phyloP scores from a whole-genome alignment of 768 basidiomycete species.

The Cystobasidium tubakii region DNA sequence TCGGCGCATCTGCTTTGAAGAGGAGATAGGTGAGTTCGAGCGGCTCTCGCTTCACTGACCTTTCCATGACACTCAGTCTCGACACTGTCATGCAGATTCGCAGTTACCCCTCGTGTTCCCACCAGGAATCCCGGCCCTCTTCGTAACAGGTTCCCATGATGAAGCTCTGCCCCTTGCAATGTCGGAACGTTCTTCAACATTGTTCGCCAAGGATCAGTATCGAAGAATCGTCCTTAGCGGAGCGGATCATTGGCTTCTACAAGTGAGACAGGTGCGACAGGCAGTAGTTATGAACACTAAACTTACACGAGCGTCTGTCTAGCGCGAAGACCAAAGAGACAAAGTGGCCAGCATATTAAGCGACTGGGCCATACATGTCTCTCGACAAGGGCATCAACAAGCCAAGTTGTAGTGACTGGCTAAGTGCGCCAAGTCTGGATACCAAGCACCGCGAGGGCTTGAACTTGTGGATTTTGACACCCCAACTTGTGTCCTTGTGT shows the following conservation, averaged over 20 bases:
- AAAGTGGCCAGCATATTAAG: not conserved
- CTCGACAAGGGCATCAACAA: not conserved
- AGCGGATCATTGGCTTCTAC: slow-evolving; percentile 31
- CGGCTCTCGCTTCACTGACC: no score
- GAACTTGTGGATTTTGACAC: no score
- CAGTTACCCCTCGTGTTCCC: not conserved
- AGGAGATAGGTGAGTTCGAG: slow-evolving; percentile 13
- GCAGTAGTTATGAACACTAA: no score
- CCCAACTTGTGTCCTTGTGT: no score
- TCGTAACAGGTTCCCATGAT: slow-evolving; percentile 24
- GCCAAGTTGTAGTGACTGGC: not conserved
- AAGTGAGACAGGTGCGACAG: no score
- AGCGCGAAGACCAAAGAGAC: not conserved
- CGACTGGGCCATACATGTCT: not conserved
- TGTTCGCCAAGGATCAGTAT: slow-evolving; percentile 12
- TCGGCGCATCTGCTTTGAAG: slow-evolving; percentile 4
- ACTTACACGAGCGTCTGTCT: no score
- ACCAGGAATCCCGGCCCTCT: not conserved
- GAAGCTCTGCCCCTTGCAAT: slow-evolving; percentile 23
- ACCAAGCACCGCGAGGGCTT: no score
- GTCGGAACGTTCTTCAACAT: slow-evolving; percentile 2
- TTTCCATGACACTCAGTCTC: not conserved
- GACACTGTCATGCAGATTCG: not conserved
- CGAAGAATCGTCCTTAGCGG: not conserved
- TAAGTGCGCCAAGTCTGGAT: no score